These are phyloP conservation scores for Kwoniella mangroviensis DNA, from an alignment of 768 basidiomycete genomes.

Conservation along the genomic window DNA sequence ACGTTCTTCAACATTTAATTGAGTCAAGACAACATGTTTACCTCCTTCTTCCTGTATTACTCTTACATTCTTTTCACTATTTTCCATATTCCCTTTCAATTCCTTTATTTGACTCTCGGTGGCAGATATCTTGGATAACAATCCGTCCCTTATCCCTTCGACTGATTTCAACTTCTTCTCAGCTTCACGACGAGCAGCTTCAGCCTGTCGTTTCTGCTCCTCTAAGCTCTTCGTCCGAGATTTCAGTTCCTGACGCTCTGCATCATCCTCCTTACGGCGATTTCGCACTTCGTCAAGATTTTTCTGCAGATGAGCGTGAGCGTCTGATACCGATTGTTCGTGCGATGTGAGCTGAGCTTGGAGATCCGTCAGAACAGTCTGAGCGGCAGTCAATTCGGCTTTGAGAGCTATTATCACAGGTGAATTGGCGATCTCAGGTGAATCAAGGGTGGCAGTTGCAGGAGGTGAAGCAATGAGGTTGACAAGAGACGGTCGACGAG, in stretches of 20 bases:
- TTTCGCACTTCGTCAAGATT: conserved; percentile 73
- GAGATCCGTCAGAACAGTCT: conserved; percentile 43
- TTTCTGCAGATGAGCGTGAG: conserved; percentile 68
- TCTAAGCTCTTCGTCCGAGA: conserved; percentile 82
- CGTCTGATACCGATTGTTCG: conserved; percentile 45
- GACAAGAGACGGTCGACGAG: conserved; percentile 41
- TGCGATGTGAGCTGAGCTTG: conserved; percentile 39
- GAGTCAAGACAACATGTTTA: conserved; percentile 66
- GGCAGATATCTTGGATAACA: conserved; percentile 44
- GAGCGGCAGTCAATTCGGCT: conserved; percentile 46
- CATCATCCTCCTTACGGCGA: conserved; percentile 73
- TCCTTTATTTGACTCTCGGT: conserved; percentile 48
- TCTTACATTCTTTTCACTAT: conserved; percentile 68
- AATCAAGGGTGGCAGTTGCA: conserved; percentile 21
- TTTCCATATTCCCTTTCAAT: conserved; percentile 52
- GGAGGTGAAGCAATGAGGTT: conserved; percentile 34
- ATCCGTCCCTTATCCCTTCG: conserved; percentile 67
- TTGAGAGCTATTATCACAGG: conserved; percentile 48
- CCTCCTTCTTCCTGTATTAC: conserved; percentile 64
- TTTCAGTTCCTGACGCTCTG: conserved; percentile 75
- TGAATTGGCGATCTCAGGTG: conserved; percentile 35
- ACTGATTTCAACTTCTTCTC: conserved; percentile 84
- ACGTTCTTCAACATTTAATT: conserved; percentile 65
- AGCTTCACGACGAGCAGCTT: conserved; percentile 76
- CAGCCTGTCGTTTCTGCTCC: conserved; percentile 81